These are phyloP conservation scores for Strigomonas culicis DNA, from an alignment of 208 protist genomes.

Conservation along the genomic window DNA sequence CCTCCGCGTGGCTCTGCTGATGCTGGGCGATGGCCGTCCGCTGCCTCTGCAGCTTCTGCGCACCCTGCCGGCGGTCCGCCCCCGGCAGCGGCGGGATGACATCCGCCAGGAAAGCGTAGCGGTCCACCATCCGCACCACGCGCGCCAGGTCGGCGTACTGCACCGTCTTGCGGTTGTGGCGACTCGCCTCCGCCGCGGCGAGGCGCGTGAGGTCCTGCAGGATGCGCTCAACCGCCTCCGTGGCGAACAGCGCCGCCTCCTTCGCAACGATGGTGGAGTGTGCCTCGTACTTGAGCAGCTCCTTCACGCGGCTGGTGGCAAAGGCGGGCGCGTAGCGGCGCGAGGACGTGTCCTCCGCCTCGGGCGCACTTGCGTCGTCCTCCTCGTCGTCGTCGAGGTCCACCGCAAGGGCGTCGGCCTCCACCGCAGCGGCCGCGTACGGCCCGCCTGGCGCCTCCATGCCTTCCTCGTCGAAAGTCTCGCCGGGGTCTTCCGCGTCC, in stretches of 20 bases:
- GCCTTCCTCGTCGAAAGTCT: background rate
- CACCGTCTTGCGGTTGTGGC: constrained; percentile 47
- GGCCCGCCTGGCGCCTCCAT: background rate
- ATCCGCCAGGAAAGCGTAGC: constrained; percentile 59
- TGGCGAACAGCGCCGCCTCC: constrained; percentile 36
- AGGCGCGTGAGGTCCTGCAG: constrained; percentile 44
- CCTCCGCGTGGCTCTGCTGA: background rate
- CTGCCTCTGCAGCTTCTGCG: background rate
- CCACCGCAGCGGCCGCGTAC: background rate
- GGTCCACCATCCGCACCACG: constrained; percentile 57
- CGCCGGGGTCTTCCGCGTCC: constrained; percentile 13
- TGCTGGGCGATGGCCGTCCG: background rate
- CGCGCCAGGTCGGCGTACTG: constrained; percentile 67
- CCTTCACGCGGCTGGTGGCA: constrained; percentile 51
- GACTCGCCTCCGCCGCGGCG: constrained; percentile 47
- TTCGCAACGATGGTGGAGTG: constrained; percentile 47
- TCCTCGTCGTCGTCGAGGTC: constrained; percentile 18
- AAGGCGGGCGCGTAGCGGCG: constrained; percentile 25
- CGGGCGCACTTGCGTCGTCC: constrained; percentile 5
- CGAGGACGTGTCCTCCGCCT: background rate
- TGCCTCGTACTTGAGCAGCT: constrained; percentile 62
- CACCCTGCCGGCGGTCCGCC: background rate
- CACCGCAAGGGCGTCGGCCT: constrained; percentile 1
- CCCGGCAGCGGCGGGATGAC: constrained; percentile 35
- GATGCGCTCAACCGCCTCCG: constrained; percentile 63